Evolutionary conservation across 495 filamentous ascomycete genomes (phyloP).

Genomic region (Niebla homalea): DNA sequence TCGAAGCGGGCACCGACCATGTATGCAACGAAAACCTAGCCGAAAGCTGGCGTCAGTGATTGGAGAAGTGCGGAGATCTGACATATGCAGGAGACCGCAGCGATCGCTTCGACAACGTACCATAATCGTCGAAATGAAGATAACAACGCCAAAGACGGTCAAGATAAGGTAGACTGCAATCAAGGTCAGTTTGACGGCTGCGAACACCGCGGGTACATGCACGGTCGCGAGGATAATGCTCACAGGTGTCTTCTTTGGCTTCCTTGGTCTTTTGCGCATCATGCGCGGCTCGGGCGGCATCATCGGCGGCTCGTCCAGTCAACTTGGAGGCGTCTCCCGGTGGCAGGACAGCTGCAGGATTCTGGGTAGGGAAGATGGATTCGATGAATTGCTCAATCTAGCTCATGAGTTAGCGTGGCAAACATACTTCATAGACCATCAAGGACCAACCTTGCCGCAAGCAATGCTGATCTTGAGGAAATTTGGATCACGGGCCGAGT

Average conservation of each 20-base stretch:
- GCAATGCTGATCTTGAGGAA: conserved; percentile 84
- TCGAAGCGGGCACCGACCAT: conserved; percentile 55
- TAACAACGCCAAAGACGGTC: conserved; percentile 45
- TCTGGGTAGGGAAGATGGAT: conserved; percentile 72
- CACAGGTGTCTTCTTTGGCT: conserved; percentile 14
- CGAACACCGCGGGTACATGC: no score
- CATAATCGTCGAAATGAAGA: conserved; percentile 52
- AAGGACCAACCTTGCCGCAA: conserved; percentile 63
- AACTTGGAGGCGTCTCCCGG: conserved; percentile 7
- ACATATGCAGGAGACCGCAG: background rate
- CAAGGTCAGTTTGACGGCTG: no score
- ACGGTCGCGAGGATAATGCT: background rate
- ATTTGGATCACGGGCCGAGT: conserved; percentile 84
- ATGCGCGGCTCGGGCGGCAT: conserved; percentile 30
- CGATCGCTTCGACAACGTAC: conserved; percentile 28
- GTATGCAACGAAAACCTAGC: conserved; percentile 54
- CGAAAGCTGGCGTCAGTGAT: background rate
- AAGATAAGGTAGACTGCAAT: conserved; percentile 43
- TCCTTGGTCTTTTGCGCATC: conserved; percentile 37
- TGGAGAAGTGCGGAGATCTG: conserved; percentile 8
- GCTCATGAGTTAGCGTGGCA: conserved; percentile 3
- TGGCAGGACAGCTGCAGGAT: conserved; percentile 31
- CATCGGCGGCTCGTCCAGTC: conserved; percentile 9
- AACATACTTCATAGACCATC: background rate
- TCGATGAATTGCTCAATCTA: conserved; percentile 98